A percentile compares a stretch with the other conserved stretches of the same genome.
Conservation (phyloP, 257 asterid species). For the Solanum clarkiae region DNA sequence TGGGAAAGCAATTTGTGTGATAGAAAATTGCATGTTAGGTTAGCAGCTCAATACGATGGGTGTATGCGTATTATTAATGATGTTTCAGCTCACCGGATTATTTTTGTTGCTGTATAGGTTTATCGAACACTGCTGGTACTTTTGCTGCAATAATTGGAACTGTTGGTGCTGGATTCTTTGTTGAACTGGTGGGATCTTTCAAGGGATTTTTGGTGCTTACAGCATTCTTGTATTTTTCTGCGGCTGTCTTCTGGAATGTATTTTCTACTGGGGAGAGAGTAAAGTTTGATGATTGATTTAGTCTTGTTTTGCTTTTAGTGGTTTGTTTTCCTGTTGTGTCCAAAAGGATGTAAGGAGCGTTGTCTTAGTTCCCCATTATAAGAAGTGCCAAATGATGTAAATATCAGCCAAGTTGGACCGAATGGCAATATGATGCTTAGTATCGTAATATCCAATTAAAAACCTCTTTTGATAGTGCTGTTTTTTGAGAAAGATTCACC, state of each 20-base stretch:
- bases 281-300: constrained; percentile 38
- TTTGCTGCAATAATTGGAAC: constrained; percentile 91
- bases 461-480: background rate
- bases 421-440: background rate
- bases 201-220: constrained; percentile 77
- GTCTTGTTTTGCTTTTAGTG: background rate
- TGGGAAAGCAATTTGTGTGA: background rate
- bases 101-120: constrained; percentile 27
- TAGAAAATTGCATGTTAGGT: background rate
- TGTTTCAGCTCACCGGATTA: background rate
- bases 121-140: constrained; percentile 86
- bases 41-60: background rate
- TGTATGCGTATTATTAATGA: background rate
- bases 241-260: constrained; percentile 57
- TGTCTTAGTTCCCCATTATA: background rate
- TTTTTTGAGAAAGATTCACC: background rate
- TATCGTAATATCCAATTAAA: background rate
- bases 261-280: constrained; percentile 84
- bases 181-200: constrained; percentile 79
- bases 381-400: background rate
- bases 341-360: background rate
- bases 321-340: background rate
- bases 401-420: background rate
- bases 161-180: constrained; percentile 91
- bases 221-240: constrained; percentile 56